Evolutionary conservation across 257 asterid species (phyloP), one percentile per base, ranked within the genome.

Genomic region (Voacanga thouarsii): DNA sequence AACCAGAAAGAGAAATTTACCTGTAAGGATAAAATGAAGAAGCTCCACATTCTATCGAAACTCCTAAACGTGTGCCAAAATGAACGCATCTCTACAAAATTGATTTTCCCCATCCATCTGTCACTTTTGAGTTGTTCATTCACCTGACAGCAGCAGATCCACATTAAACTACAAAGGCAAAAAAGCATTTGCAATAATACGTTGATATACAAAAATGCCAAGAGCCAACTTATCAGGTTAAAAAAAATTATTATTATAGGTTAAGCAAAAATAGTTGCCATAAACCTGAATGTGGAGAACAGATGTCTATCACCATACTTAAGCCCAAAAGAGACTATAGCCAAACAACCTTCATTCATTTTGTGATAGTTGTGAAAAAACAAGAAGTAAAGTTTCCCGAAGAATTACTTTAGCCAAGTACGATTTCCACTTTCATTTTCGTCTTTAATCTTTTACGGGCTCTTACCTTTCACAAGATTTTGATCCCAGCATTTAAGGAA

Each of bases 41-140:
- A 93, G 88, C 97, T 87, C 99, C 99, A 95, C 99, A 95, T 93
- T 85, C 99, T 88, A 72, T 93, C 98, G 7, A 66, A 89, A 84
- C 99, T 95, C 87, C 99, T 89, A 87, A 89, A 91, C 65, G 89
- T 79, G 89, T 93, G 98, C 92, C 92, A 90, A 87, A 83, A 93
- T 3, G 99, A 86, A 75, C 99, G 97, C 59, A 87, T 93, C 91
- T 95, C 99, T 24, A 91, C 97, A 78, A 95, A 95, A 84, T 95
- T 95, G 77, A 87, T 90, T 82, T 93, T 95, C 57, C 98, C 99
- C 65, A 89, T 89, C 99, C 97, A 93, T 43, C 86, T 84, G 75
- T 88, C 89, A 81, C 87, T 88, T 82, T 80, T 86, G 47, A 41
- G 84, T 89, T 88, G 76, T 79, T 72, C 87, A 72, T 26, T 77